Evolutionary conservation across 1,284 basidiomycete species (phyloP).

Genomic region (Sanghuangporus sanghuang): DNA sequence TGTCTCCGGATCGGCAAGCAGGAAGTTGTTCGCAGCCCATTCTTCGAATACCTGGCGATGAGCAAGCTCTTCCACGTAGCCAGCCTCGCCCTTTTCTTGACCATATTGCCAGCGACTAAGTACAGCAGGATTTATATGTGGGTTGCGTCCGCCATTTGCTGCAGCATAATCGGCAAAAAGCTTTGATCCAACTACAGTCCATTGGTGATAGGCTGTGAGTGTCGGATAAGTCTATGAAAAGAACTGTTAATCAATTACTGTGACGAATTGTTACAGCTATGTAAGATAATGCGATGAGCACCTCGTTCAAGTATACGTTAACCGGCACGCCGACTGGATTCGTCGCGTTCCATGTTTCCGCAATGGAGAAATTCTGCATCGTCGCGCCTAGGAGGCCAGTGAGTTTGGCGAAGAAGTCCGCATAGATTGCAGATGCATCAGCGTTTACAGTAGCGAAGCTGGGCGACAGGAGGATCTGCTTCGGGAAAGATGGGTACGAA

Average conservation of each 20-base stretch:
- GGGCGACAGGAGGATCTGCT: slow-evolving; percentile 31
- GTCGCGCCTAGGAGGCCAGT: slow-evolving; percentile 30
- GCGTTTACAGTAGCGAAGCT: slow-evolving; percentile 29
- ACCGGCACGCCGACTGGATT: slow-evolving; percentile 26
- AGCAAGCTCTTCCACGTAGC: slow-evolving; percentile 25
- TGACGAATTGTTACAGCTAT: neutral
- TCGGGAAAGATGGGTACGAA: slow-evolving; percentile 31
- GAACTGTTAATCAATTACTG: neutral
- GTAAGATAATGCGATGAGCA: neutral
- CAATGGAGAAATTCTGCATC: slow-evolving; percentile 29
- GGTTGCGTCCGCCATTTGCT: slow-evolving; percentile 31
- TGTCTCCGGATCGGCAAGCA: slow-evolving; percentile 23
- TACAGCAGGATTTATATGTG: slow-evolving; percentile 36
- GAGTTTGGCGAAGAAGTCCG: slow-evolving; percentile 32
- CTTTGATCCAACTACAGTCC: slow-evolving; percentile 30
- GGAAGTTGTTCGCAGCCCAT: slow-evolving; percentile 31
- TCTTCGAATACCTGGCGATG: slow-evolving; percentile 27
- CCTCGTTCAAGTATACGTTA: slow-evolving; percentile 24
- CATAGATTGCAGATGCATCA: slow-evolving; percentile 28
- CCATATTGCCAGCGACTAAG: slow-evolving; percentile 33
- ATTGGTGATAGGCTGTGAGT: slow-evolving; percentile 34
- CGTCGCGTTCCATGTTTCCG: slow-evolving; percentile 29
- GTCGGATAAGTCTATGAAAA: slow-evolving; percentile 28
- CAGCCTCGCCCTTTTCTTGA: slow-evolving; percentile 23
- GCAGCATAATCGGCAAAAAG: slow-evolving; percentile 35